Percentiles rank a stretch among this genome's conserved stretches.
Conservation (phyloP, 1,139 yeast genomes). For the Entelexis paramagnoliae region DNA sequence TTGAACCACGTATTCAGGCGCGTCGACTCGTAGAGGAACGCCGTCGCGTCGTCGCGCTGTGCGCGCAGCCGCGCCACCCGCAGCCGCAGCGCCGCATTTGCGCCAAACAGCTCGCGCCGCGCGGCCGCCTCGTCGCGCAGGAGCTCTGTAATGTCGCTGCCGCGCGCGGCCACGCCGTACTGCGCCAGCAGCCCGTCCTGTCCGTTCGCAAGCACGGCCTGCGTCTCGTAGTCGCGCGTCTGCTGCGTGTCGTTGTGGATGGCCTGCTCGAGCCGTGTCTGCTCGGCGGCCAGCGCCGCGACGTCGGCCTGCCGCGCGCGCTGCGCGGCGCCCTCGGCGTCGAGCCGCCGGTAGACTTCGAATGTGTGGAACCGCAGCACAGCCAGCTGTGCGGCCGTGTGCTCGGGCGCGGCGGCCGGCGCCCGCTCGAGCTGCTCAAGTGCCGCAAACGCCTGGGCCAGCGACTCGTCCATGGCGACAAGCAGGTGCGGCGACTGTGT, state of each 20-base stretch:
- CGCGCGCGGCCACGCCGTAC: neutral
- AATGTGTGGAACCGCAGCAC: conserved; percentile 3
- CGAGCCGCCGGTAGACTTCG: conserved; percentile 6
- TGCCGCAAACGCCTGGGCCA: conserved; percentile 1
- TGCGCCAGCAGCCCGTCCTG: neutral
- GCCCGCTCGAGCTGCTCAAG: conserved; percentile 4
- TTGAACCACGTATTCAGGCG: conserved; percentile 4
- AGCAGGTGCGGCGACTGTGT: neutral
- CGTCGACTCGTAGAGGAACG: neutral
- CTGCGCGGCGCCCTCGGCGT: neutral
- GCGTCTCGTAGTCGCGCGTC: neutral
- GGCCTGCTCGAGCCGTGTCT: neutral
- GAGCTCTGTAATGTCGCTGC: neutral
- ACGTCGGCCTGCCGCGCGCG: neutral
- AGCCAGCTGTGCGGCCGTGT: neutral
- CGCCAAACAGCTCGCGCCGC: neutral
- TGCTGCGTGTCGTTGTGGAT: neutral
- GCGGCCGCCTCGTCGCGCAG: neutral
- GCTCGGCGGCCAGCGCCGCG: neutral
- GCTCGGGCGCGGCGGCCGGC: neutral
- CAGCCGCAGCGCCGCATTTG: neutral
- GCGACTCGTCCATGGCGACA: conserved; percentile 1
- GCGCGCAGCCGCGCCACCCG: neutral
- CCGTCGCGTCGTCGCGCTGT: neutral
- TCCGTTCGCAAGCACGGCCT: conserved; percentile 1